Percentiles rank a stretch among this genome's conserved stretches.
These are phyloP conservation scores for Penicillium olsonii DNA, from an alignment of 2,329 filamentous ascomycete species.

Conservation along the genomic window DNA sequence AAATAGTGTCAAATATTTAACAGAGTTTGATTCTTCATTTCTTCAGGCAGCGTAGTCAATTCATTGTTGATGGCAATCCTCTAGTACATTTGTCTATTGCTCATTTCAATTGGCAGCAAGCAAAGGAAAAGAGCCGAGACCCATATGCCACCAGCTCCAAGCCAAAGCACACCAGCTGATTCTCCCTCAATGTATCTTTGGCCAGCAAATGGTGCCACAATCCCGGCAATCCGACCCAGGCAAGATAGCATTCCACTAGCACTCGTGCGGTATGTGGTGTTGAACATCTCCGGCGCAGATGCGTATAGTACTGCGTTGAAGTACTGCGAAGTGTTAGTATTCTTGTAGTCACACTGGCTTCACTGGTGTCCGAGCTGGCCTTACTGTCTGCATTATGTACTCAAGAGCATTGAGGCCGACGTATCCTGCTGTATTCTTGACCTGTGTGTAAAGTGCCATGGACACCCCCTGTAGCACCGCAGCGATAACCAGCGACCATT, in stretches of 20 bases:
- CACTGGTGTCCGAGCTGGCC: neutral
- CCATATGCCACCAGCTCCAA: neutral
- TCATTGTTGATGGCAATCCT: too few relatives aligned
- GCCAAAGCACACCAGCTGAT: neutral
- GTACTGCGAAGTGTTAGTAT: neutral
- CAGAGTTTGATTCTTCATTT: too few relatives aligned
- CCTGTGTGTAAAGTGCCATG: conserved; percentile 17
- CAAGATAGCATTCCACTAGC: neutral
- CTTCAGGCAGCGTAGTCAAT: too few relatives aligned
- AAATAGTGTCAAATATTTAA: too few relatives aligned
- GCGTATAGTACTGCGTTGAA: neutral
- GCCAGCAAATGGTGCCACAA: neutral
- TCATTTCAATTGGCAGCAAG: neutral
- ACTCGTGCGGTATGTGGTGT: neutral
- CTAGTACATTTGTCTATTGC: neutral
- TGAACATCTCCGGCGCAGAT: neutral
- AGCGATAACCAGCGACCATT: conserved; percentile 16
- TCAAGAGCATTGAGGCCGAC: conserved; percentile 15
- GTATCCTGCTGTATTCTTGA: conserved; percentile 12
- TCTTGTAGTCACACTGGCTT: neutral
- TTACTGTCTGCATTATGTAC: conserved; percentile 14
- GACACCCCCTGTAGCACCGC: conserved; percentile 12
- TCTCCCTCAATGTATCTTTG: neutral
- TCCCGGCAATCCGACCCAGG: neutral
- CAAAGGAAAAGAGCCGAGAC: neutral